Evolutionary conservation across 2,329 filamentous ascomycete genomes (phyloP), one percentile per base, ranked within the genome.

Genomic region (Epichloe aotearoae): DNA sequence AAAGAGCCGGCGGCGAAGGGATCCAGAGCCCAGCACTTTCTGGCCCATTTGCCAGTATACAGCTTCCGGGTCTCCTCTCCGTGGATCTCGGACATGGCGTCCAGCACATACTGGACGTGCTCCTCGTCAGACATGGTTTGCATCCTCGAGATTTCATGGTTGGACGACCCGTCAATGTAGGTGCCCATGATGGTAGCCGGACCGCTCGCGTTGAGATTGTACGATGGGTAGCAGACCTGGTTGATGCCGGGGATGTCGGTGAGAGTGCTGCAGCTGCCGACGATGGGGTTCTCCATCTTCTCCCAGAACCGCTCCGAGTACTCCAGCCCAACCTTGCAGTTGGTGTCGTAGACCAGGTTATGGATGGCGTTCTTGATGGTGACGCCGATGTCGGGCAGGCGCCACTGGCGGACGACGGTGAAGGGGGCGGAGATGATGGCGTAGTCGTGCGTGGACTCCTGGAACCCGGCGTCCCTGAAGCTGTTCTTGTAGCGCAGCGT

Each of bases 41-140:
- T 72, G 51, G 82, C 73, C 57, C 79, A 84, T 37, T 74, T 73
- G 45, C 83, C 83, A 0, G 82, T 86, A 58, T 73, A 87, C 59
- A 85, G 71, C 52, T 81, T 72, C 2, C 67, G 64, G 0, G 78
- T 80, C 34, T 82, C 66, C 0, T 72, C 64, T 4, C 82, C 82
- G 59, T 86, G 82, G n/a, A 84, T 74, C 61, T 84, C 77, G 14
- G 77, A 69, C 77, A 86, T 84, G 19, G 81, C 77, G 41, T 83
- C 75, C 54, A 84, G 72, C 1, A 82, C 74, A 50, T 79, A 73
- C 15, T 76, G 74, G 3, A 84, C 76, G 58, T 86, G 82, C 56
- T 84, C 75, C 12, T 70, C 70, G 50, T 82, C 78, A 11, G 72
- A 68, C 51, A 53, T 53, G 51, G 47, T 53, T 38, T 43, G 77